phyloP scores from a whole-genome alignment of 2,329 filamentous ascomycete species.

The Rhynchosporium secalis region DNA sequence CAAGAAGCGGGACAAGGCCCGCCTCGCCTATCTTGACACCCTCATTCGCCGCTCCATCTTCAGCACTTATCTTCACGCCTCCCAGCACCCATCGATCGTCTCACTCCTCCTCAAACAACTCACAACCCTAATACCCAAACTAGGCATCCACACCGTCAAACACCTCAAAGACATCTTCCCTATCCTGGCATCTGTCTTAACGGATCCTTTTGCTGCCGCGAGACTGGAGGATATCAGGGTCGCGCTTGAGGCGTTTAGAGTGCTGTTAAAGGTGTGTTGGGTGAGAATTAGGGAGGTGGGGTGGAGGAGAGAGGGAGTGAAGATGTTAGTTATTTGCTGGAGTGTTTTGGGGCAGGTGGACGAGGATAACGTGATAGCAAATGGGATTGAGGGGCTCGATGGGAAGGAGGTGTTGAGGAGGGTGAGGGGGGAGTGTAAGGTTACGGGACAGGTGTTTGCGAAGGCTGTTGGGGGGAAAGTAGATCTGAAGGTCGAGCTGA shows the following conservation, averaged over 20 bases:
- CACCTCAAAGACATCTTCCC: conserved; percentile 71
- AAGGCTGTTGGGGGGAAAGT: conserved; percentile 26
- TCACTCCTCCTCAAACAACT: conserved; percentile 55
- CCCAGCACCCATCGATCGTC: conserved; percentile 58
- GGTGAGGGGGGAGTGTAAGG: conserved; percentile 29
- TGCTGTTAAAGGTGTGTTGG: conserved; percentile 65
- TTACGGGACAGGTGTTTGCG: conserved; percentile 30
- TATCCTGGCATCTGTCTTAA: conserved; percentile 63
- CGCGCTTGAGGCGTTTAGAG: conserved; percentile 53
- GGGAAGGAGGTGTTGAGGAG: conserved; percentile 20
- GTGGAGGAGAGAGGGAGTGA: conserved; percentile 20
- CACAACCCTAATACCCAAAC: conserved; percentile 49
- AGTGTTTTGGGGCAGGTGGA: conserved; percentile 33
- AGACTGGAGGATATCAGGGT: conserved; percentile 48
- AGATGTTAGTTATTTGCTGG: conserved; percentile 25
- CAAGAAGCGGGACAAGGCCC: conserved; percentile 21
- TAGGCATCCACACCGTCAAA: conserved; percentile 65
- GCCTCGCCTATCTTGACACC: conserved; percentile 51
- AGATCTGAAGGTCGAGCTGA: conserved; percentile 30
- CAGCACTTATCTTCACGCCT: conserved; percentile 56
- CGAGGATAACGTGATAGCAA: conserved; percentile 41
- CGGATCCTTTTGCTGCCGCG: conserved; percentile 59
- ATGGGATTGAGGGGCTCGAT: conserved; percentile 13
- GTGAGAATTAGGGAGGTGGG: conserved; percentile 56
- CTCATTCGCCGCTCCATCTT: conserved; percentile 58